Evolutionary conservation across 2,329 filamentous ascomycete genomes (phyloP).

Genomic region (Clonostachys solani): DNA sequence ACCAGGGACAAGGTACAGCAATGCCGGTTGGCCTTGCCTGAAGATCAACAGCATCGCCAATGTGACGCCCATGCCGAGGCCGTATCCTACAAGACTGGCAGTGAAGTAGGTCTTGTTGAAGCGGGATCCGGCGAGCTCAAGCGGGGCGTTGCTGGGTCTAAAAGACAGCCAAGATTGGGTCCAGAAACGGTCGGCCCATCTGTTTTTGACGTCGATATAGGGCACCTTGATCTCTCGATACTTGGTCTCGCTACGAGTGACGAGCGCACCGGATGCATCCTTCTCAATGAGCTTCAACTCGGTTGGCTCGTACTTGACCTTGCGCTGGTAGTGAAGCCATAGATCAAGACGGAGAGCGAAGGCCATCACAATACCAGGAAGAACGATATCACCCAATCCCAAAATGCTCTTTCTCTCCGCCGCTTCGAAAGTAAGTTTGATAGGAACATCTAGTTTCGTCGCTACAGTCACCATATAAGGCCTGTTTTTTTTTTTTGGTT

Average conservation of each 20-base stretch:
- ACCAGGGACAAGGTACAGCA: slow-evolving; percentile 88
- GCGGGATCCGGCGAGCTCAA: slow-evolving; percentile 28
- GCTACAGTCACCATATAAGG: slow-evolving; percentile 86
- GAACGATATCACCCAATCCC: slow-evolving; percentile 87
- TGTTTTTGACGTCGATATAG: slow-evolving; percentile 59
- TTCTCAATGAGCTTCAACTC: slow-evolving; percentile 25
- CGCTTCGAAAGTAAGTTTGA: slow-evolving; percentile 76
- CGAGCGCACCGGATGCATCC: slow-evolving; percentile 21
- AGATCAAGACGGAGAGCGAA: slow-evolving; percentile 89
- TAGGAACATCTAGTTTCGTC: slow-evolving; percentile 83
- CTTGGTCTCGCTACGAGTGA: slow-evolving; percentile 30
- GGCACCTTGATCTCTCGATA: slow-evolving; percentile 44
- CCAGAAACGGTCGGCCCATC: slow-evolving; percentile 87
- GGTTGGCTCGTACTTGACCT: slow-evolving; percentile 44
- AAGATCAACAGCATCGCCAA: slow-evolving; percentile 73
- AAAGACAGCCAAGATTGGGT: slow-evolving; percentile 29
- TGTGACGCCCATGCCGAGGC: slow-evolving; percentile 72
- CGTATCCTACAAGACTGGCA: slow-evolving; percentile 72
- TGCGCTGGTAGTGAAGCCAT: slow-evolving; percentile 73
- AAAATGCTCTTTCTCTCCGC: slow-evolving; percentile 75
- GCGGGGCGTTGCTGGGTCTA: slow-evolving; percentile 14
- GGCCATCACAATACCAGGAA: slow-evolving; percentile 87
- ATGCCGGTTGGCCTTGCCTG: slow-evolving; percentile 80
- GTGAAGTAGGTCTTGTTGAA: slow-evolving; percentile 88
- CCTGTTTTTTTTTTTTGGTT: slow-evolving; percentile 27